phyloP scores from a whole-genome alignment of 257 asterid genomes.

The Rehmannia glutinosa region DNA sequence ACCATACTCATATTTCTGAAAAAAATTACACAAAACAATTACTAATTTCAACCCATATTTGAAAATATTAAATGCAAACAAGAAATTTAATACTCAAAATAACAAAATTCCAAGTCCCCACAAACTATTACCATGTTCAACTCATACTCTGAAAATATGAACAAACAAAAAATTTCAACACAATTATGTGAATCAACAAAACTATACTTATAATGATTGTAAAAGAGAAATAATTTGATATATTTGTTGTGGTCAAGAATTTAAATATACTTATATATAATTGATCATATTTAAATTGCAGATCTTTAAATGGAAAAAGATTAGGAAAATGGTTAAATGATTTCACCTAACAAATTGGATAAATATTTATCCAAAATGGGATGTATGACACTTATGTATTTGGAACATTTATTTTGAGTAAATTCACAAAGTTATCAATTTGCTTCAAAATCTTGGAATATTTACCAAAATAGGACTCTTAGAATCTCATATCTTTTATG shows the following conservation, averaged over 20 bases:
- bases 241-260: conserved; percentile 1
- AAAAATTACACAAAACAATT: not conserved
- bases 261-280: not conserved
- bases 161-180: not conserved
- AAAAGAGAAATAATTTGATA: not conserved
- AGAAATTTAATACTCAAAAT: no score
- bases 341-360: not conserved
- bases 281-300: not conserved
- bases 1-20: conserved; percentile 48
- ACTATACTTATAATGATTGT: not conserved
- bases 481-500: conserved; percentile 22
- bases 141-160: no score
- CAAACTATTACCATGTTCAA: no score
- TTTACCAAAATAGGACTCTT: conserved; percentile 25
- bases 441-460: conserved; percentile 12
- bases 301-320: not conserved
- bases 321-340: not conserved
- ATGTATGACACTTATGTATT: not conserved
- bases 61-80: no score
- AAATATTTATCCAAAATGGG: not conserved
- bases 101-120: no score
- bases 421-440: conserved; percentile 17
- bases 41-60: conserved; percentile 22
- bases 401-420: not conserved
- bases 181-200: not conserved